Evolutionary conservation across 2,329 filamentous ascomycete genomes (phyloP).

Genomic region (Diaporthe citriasiana): DNA sequence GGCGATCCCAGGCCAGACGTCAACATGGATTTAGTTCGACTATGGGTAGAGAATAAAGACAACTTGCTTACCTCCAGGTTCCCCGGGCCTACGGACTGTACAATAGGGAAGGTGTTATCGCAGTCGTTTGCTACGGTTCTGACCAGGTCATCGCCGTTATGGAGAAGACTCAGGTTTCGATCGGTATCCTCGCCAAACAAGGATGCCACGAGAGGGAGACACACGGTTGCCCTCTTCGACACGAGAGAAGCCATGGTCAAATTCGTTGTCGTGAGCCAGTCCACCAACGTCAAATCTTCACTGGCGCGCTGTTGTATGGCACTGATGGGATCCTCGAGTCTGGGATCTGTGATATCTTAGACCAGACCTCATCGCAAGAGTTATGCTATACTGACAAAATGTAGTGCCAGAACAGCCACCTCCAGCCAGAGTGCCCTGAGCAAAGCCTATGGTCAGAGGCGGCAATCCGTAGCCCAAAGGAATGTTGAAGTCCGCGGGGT

Average conservation of each 20-base stretch:
- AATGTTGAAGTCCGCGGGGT: background rate
- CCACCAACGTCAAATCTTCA: background rate
- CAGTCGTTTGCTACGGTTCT: background rate
- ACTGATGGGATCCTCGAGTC: background rate
- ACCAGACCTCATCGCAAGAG: background rate
- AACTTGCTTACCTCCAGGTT: background rate
- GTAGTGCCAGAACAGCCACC: background rate
- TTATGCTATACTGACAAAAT: background rate
- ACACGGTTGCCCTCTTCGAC: background rate
- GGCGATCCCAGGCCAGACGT: background rate
- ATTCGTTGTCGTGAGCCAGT: background rate
- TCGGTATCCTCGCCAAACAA: background rate
- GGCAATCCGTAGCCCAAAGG: background rate
- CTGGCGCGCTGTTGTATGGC: background rate
- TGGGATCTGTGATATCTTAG: background rate
- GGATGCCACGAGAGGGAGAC: background rate
- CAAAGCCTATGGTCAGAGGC: background rate
- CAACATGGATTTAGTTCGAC: background rate
- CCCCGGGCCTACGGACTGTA: background rate
- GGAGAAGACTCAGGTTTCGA: slow-evolving; percentile 1
- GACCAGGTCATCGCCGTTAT: background rate
- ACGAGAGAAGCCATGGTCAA: background rate
- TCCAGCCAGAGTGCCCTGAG: background rate
- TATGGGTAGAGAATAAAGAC: background rate
- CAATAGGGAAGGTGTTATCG: background rate